Percentiles rank a stretch among this genome's conserved stretches.
These are phyloP conservation scores for Penicillium manginii DNA, from an alignment of 495 filamentous ascomycete genomes.

Conservation along the genomic window DNA sequence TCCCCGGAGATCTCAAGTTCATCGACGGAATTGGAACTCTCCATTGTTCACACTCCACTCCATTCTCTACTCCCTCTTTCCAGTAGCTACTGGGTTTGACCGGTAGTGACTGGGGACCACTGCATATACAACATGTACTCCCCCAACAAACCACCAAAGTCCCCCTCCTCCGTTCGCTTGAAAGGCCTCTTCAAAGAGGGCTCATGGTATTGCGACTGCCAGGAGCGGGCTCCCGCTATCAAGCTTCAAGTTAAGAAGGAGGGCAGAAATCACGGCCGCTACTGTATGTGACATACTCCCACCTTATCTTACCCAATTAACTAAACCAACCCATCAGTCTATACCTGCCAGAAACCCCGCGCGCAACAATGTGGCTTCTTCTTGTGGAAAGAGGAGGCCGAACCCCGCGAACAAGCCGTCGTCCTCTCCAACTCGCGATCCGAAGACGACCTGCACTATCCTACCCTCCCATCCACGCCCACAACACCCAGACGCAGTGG, in stretches of 20 bases:
- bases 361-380: slow-evolving; percentile 68
- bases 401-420: slow-evolving; percentile 53
- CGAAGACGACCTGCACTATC: slow-evolving; percentile 27
- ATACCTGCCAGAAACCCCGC: slow-evolving; percentile 62
- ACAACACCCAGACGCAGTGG: slow-evolving; percentile 19
- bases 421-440: slow-evolving; percentile 55
- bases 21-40: too few species aligned
- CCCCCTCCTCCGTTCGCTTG: background rate
- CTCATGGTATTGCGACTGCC: slow-evolving; percentile 69
- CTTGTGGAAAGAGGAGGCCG: slow-evolving; percentile 68
- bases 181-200: slow-evolving; percentile 48
- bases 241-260: slow-evolving; percentile 67
- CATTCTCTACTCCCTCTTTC: background rate
- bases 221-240: slow-evolving; percentile 61
- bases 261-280: slow-evolving; percentile 65
- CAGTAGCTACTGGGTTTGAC: background rate
- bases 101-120: background rate
- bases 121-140: background rate
- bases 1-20: slow-evolving; percentile 36
- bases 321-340: slow-evolving; percentile 47
- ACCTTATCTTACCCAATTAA: background rate
- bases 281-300: slow-evolving; percentile 41
- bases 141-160: background rate
- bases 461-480: slow-evolving; percentile 29
- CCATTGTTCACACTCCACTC: too few species aligned